Percentiles rank a stretch among this genome's conserved stretches.
These are phyloP conservation scores for Darksidea phi DNA, from an alignment of 495 filamentous ascomycete genomes.

Conservation along the genomic window DNA sequence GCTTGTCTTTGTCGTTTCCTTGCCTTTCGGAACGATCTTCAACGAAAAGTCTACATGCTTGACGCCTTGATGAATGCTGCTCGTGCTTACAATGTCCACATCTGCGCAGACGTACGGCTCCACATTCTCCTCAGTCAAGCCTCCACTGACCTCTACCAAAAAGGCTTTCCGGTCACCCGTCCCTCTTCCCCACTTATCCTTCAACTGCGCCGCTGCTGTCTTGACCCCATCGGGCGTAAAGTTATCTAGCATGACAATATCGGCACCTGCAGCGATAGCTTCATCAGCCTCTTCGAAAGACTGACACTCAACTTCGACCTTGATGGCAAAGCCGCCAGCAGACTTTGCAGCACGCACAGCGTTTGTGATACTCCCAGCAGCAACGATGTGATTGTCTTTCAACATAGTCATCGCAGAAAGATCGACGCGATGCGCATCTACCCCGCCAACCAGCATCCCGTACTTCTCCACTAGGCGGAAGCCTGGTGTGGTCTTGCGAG, in stretches of 20 bases:
- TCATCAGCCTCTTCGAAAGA: slow-evolving; percentile 84
- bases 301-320: slow-evolving; percentile 94
- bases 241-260: slow-evolving; percentile 97
- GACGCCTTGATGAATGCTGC: slow-evolving; percentile 93
- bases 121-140: slow-evolving; percentile 82
- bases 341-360: slow-evolving; percentile 82
- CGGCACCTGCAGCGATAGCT: slow-evolving; percentile 84
- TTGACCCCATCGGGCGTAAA: slow-evolving; percentile 75
- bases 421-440: slow-evolving; percentile 88
- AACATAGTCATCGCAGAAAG: slow-evolving; percentile 94
- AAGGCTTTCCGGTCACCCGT: slow-evolving; percentile 40
- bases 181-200: slow-evolving; percentile 64
- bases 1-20: slow-evolving; percentile 30
- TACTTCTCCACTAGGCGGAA: slow-evolving; percentile 98
- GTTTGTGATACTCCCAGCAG: slow-evolving; percentile 67
- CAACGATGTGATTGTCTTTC: slow-evolving; percentile 98
- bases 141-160: slow-evolving; percentile 88
- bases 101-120: slow-evolving; percentile 76
- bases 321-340: slow-evolving; percentile 82
- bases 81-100: slow-evolving; percentile 92
- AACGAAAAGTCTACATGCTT: slow-evolving; percentile 92
- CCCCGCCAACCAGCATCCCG: slow-evolving; percentile 89
- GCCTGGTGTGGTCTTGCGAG: slow-evolving; percentile 93
- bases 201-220: slow-evolving; percentile 66
- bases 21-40: slow-evolving; percentile 63